Base-by-base conservation (phyloP, 139 green algal genomes). In the Nannochloris sp. region DNA sequence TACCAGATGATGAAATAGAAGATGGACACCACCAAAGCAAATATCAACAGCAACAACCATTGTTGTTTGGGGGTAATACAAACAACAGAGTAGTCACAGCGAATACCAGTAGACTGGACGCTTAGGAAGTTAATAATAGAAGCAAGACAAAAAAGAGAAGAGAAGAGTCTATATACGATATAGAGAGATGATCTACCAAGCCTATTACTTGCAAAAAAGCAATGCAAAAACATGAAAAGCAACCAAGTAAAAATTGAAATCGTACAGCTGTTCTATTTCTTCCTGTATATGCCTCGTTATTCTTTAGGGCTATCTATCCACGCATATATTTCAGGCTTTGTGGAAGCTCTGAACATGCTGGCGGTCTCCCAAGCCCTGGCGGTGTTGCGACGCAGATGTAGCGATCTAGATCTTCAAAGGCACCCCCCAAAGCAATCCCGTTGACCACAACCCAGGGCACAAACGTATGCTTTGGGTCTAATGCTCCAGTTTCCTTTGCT, bases 381-480 rank as follows among this genome's bases (percentile, higher is more conserved):
- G n/a, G n/a, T 2, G 47, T 57, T 10, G 61, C 35, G 2, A 42
- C 53, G 33, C 68, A 75, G 1, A 75, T 39, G 29, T 70, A 75
- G 4, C 38, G 53, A 38, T 66, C 38, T 15, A 75, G 51, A 31
- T 66, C 42, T 14, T 75, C 61, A 63, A 65, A 75, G 15, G 39
- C 61, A 24, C n/a, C 30, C 32, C 51, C 68, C 3, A 75, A 54
- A 2, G 60, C 35, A 34, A 54, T 46, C 9, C 68, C 68, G 19
- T 75, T 75, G 10, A 75, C 61, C 4, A 58, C 14, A 25, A 74
- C 46, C 68, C 68, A 75, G 15, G 68, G 68, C 24, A 75, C 68
- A 65, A 71, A 71, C 9, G 34, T 71, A 29, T 65, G 30, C 1
- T 37, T 34, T 25, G 60, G 68, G 15, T 29, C 25, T 19, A 75